A percentile compares a stretch with the other conserved stretches of the same genome.
Conservation (phyloP, 257 asterid genomes). For the Misopates orontium region DNA sequence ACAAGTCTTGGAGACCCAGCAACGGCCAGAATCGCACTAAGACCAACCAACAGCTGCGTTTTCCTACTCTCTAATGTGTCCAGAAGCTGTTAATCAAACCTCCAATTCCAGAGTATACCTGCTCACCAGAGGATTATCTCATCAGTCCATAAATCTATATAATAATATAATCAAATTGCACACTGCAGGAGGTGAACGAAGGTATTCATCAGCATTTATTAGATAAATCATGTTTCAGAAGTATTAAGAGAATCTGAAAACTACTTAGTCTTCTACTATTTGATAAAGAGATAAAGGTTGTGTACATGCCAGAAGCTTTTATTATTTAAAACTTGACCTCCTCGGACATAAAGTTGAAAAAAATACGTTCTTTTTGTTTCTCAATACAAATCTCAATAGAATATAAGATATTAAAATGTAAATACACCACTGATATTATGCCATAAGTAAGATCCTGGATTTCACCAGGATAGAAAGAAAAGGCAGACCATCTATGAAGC, state of each 20-base stretch:
- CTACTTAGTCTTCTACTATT: not conserved
- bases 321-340: not conserved
- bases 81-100: slow-evolving; percentile 20
- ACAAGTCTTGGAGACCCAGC: not conserved
- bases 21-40: slow-evolving; percentile 21
- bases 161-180: not conserved
- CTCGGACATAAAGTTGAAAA: too few species aligned
- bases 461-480: not conserved
- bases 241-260: not conserved
- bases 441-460: not conserved
- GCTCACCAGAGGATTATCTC: slow-evolving; percentile 10
- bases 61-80: not conserved
- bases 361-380: not conserved
- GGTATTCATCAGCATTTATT: too few species aligned
- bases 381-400: not conserved
- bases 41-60: slow-evolving; percentile 21
- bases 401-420: not conserved
- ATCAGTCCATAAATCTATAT: not conserved
- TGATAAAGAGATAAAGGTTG: not conserved
- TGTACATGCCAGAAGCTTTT: not conserved
- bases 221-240: too few species aligned
- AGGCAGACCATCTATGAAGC: not conserved
- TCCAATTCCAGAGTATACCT: slow-evolving; percentile 19
- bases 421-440: not conserved
- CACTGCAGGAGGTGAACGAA: not conserved